A percentile compares a stretch with the other conserved stretches of the same genome.
These are phyloP conservation scores for Phoma sp. DNA, from an alignment of 2,329 filamentous ascomycete genomes.

Conservation along the genomic window DNA sequence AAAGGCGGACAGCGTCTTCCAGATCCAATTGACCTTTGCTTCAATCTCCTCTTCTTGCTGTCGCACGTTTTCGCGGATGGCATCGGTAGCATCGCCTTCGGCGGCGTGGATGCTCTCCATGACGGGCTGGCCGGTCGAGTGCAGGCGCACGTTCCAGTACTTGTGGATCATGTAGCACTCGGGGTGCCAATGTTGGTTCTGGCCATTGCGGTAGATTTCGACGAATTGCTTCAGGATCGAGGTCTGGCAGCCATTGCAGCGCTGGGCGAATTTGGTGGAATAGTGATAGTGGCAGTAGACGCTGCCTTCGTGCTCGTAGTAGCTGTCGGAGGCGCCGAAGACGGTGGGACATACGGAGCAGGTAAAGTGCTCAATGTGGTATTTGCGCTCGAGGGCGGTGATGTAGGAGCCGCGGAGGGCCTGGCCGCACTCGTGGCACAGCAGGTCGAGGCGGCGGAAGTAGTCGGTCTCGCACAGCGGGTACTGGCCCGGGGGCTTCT, in stretches of 20 bases:
- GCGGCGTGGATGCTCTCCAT: constrained; percentile 42
- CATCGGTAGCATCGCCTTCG: constrained; percentile 67
- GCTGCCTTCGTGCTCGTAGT: constrained; percentile 95
- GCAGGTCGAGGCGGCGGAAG: constrained; percentile 86
- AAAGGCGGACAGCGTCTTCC: constrained; percentile 96
- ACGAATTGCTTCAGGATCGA: constrained; percentile 99
- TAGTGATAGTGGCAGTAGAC: constrained; percentile 99
- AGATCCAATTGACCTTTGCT: constrained; percentile 96
- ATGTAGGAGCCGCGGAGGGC: constrained; percentile 97
- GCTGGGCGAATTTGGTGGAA: constrained; percentile 94
- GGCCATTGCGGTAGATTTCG: constrained; percentile 96
- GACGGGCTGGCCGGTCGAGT: constrained; percentile 52
- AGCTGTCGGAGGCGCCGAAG: constrained; percentile 98
- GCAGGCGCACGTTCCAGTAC: constrained; percentile 96
- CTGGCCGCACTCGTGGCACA: constrained; percentile 91
- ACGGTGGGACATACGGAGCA: constrained; percentile 96
- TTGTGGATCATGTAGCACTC: constrained; percentile 99
- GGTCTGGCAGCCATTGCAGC: constrained; percentile 95
- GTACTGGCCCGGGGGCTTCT: constrained; percentile 88
- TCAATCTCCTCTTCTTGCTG: constrained; percentile 93
- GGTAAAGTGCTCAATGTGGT: constrained; percentile 96
- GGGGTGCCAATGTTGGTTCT: constrained; percentile 99
- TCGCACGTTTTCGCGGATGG: constrained; percentile 77
- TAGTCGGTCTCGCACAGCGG: constrained; percentile 97
- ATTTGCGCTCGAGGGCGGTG: constrained; percentile 95